phyloP scores from a whole-genome alignment of 345 rosid species.

The Linum tenue region DNA sequence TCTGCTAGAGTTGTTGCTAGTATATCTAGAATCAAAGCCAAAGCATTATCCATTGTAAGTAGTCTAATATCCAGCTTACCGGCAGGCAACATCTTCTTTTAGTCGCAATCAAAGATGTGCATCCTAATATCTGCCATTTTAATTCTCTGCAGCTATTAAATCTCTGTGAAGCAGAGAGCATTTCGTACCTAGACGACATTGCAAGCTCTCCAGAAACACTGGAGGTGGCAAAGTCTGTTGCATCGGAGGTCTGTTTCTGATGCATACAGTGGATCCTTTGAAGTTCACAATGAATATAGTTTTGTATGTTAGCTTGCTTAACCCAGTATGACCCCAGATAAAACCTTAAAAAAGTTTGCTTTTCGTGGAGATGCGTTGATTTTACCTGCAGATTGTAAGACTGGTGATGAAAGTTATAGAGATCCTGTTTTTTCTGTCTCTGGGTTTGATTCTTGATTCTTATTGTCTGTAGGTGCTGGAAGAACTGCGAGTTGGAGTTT shows the following conservation, averaged over 20 bases:
- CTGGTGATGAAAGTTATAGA: background rate
- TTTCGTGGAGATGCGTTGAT: background rate
- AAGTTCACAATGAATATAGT: background rate
- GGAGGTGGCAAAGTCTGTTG: constrained; percentile 67
- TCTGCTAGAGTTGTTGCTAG: constrained; percentile 42
- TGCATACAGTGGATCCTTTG: constrained; percentile 6
- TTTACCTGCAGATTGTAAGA: background rate
- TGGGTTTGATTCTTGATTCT: constrained; percentile 11
- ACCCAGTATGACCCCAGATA: background rate
- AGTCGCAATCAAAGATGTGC: background rate
- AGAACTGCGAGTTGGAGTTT: constrained; percentile 53
- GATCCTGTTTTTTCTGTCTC: constrained; percentile 13
- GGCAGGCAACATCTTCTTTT: background rate
- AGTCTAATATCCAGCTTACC: constrained; percentile 1
- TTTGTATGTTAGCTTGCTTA: constrained; percentile 6
- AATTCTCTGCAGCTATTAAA: constrained; percentile 60
- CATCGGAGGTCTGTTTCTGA: constrained; percentile 61
- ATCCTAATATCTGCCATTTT: constrained; percentile 5
- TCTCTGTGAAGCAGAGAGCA: constrained; percentile 86
- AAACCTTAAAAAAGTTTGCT: background rate
- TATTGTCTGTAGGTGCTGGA: constrained; percentile 59
- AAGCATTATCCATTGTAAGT: constrained; percentile 83
- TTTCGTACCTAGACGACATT: constrained; percentile 90
- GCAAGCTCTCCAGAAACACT: constrained; percentile 64
- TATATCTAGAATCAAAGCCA: constrained; percentile 81